Evolutionary conservation across 495 filamentous ascomycete genomes (phyloP), one percentile per base, ranked within the genome.

Genomic region (Neurospora cerealis): DNA sequence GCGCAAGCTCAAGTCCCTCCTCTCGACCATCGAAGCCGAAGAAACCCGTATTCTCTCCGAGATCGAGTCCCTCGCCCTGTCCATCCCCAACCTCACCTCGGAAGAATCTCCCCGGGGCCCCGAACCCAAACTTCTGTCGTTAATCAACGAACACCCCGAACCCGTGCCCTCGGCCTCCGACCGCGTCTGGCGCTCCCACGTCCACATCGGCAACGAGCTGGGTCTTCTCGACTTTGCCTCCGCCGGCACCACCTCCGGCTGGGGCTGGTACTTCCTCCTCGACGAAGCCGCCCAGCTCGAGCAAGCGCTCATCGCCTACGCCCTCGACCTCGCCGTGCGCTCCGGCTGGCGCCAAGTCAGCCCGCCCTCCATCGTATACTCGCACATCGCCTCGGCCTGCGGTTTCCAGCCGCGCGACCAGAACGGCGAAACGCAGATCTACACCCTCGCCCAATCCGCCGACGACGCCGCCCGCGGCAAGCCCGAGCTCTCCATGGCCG

Each of bases 241-340:
- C 71, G 93, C 94, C 4, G 90, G 89, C 24, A 90, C 88, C 10
- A 90, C 92, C 24, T 92, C 90, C 41, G 96, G 96, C 19, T 98
- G 95, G 95, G 96, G 96, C 0, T 99, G 94, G 93, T 99, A 99
- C 82, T 97, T 92, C 81, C 89, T 99, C 0, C 86, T 91, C 40
- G 92, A 96, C 81, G 95, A 96, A 75, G 94, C 90, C 9, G 95
- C 94, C 0, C 87, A 96, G 80, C 87, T 99, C 3, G 96, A 98
- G 80, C 95, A 97, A 79, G 96, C 96, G 0, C 87, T 99, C 0
- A 81, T 98, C n/a, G 89, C 91, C 76, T 97, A 96, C 81, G 90
- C 96, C 0, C 85, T 97, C 4, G 83, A 84, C 28, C 87, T 91
- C 4, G 92, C 91, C 11, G 86, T 89, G 42, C 86, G 85, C 60